These are phyloP conservation scores for Boletus pseudopeckii DNA, from an alignment of 768 basidiomycete genomes.

Conservation along the genomic window DNA sequence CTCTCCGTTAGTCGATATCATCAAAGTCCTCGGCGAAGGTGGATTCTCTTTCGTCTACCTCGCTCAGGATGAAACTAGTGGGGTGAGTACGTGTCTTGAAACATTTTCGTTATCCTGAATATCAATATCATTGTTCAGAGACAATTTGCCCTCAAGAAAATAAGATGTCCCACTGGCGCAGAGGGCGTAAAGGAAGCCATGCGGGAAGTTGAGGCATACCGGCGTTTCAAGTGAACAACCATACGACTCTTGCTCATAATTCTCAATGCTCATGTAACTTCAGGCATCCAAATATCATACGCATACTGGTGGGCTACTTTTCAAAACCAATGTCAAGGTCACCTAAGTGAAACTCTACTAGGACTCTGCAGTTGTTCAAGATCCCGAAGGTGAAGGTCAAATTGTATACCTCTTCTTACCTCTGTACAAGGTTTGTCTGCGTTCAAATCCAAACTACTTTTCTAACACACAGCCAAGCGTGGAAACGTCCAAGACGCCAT, in stretches of 20 bases:
- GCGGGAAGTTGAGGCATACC: conserved; percentile 89
- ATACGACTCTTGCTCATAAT: not conserved
- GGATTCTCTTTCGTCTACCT: conserved; percentile 92
- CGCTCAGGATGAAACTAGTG: conserved; percentile 82
- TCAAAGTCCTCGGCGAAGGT: conserved; percentile 93
- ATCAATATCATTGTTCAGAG: conserved; percentile 42
- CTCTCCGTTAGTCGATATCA: conserved; percentile 64
- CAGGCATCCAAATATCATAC: conserved; percentile 96
- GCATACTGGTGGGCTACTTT: conserved; percentile 62
- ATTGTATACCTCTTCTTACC: conserved; percentile 97
- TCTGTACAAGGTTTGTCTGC: conserved; percentile 69
- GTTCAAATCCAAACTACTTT: not conserved
- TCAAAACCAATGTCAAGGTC: not conserved
- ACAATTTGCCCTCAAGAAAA: conserved; percentile 96
- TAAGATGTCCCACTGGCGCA: conserved; percentile 83
- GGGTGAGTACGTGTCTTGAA: conserved; percentile 44
- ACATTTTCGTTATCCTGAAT: not conserved
- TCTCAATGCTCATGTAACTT: not conserved
- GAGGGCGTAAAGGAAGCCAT: conserved; percentile 88
- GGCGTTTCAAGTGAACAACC: conserved; percentile 79
- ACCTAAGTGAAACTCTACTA: conserved; percentile 26
- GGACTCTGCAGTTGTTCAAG: conserved; percentile 95
- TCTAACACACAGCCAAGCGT: conserved; percentile 45
- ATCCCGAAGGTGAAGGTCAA: conserved; percentile 88
- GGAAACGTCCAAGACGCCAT: conserved; percentile 97